Evolutionary conservation across 306 rosid species (phyloP), one percentile per base, ranked within the genome.

Genomic region (Sindora glabra): DNA sequence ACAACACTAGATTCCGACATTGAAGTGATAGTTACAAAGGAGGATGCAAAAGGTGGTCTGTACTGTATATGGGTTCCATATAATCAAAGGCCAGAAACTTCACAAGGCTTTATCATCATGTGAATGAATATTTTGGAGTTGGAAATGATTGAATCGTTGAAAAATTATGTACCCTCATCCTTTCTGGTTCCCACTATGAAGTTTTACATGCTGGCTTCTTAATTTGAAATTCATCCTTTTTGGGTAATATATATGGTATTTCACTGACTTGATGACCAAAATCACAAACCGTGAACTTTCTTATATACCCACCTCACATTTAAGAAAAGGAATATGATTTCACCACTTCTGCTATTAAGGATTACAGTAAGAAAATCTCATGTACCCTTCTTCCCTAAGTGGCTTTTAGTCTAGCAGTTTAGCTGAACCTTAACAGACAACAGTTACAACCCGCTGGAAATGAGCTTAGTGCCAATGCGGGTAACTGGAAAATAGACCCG

Each of bases 11-110:
- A 62, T 62, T 62, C 62, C 68, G 32, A 68, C 41, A 65, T 69
- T 56, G 74, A 69, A 63, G 44, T 62, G 64, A 78, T 49, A 47
- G 78, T 17, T 62, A 48, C 67, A 67, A 62, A 62, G 47, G 74
- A 34, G 15, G 19, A 48, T 48, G 37, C n/a, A 33, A 53, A 58
- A 50, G 32, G 15, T 34, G n/a, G 29, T 45, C 18, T 27, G 32
- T 34, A 48, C 38, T 22, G 30, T 38, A 48, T 56, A 27, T 48
- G 9, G 39, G 14, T 38, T 49, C 19, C 30, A 34, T 63, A 15
- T 48, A 48, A 22, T 39, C 63, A 15, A 57, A 48, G 62, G 47
- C 32, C 55, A 48, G 23, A n/a, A n/a, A n/a, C n/a, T n/a, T n/a
- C n/a, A n/a, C n/a, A n/a, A n/a, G n/a, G n/a, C n/a, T n/a, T n/a